Percentiles rank a stretch among this genome's conserved stretches.
Conservation (phyloP, 805 yeast species). For the Maudiozyma saulgeensis region DNA sequence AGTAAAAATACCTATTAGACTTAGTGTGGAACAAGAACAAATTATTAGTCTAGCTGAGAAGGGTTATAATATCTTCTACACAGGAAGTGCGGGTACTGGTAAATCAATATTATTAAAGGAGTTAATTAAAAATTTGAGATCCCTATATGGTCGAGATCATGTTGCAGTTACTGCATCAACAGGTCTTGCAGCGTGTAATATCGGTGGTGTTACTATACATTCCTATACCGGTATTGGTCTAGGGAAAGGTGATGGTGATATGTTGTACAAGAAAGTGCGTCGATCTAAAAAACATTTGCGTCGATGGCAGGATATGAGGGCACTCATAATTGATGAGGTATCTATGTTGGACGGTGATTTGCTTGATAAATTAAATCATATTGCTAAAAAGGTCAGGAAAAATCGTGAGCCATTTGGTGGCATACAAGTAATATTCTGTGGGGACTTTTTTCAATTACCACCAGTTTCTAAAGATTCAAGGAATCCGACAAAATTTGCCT, state of each 20-base stretch:
- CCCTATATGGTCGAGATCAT: constrained; percentile 36
- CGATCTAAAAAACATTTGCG: constrained; percentile 39
- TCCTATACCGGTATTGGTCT: constrained; percentile 72
- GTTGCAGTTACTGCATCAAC: constrained; percentile 81
- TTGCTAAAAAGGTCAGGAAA: constrained; percentile 45
- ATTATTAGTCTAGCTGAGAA: constrained; percentile 55
- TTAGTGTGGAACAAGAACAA: constrained; percentile 54
- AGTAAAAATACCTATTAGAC: constrained; percentile 23
- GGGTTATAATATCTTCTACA: constrained; percentile 72
- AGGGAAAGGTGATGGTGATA: constrained; percentile 44
- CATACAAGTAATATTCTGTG: constrained; percentile 64
- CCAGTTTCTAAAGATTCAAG: constrained; percentile 36
- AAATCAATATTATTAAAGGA: constrained; percentile 75
- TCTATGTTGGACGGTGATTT: constrained; percentile 71
- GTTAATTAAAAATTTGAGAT: constrained; percentile 45
- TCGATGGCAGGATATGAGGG: constrained; percentile 50
- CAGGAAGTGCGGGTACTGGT: constrained; percentile 99
- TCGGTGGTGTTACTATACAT: constrained; percentile 72
- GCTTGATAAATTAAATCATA: constrained; percentile 51
- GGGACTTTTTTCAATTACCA: constrained; percentile 77
- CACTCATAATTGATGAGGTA: constrained; percentile 65
- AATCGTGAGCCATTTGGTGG: constrained; percentile 63
- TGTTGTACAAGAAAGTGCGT: constrained; percentile 43
- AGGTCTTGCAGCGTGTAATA: constrained; percentile 74
- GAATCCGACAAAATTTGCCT: constrained; percentile 41